Conservation (phyloP, 805 yeast genomes). For the Candida krabiensis region DNA sequence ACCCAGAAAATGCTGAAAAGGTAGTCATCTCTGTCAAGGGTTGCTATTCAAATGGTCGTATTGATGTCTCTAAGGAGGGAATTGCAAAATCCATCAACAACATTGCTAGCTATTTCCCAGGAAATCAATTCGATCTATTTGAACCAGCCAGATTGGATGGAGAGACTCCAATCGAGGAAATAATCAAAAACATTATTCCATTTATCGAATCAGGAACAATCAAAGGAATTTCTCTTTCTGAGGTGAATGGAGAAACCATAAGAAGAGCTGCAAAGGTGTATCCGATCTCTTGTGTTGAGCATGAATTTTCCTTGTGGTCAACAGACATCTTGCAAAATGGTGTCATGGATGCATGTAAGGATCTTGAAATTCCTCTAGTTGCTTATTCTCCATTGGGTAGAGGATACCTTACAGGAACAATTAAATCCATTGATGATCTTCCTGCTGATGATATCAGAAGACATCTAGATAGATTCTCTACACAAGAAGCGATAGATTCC, state of each 20-base stretch:
- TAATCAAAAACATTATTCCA: slow-evolving; percentile 55
- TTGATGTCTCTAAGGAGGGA: slow-evolving; percentile 51
- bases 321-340: slow-evolving; percentile 65
- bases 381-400: slow-evolving; percentile 85
- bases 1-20: slow-evolving; percentile 56
- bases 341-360: slow-evolving; percentile 55
- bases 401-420: slow-evolving; percentile 70
- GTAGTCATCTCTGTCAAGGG: slow-evolving; percentile 72
- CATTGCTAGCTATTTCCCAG: slow-evolving; percentile 40
- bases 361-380: slow-evolving; percentile 61
- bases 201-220: slow-evolving; percentile 63
- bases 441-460: slow-evolving; percentile 57
- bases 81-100: slow-evolving; percentile 50
- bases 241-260: slow-evolving; percentile 64
- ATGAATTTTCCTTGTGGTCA: slow-evolving; percentile 74
- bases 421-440: slow-evolving; percentile 46
- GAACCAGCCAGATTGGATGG: slow-evolving; percentile 74
- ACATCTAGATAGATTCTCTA: slow-evolving; percentile 55
- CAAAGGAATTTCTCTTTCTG: slow-evolving; percentile 73
- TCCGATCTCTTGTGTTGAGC: slow-evolving; percentile 69
- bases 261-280: slow-evolving; percentile 53
- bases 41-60: slow-evolving; percentile 40
- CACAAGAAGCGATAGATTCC: slow-evolving; percentile 48
- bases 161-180: slow-evolving; percentile 55
- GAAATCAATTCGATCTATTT: slow-evolving; percentile 50